Conservation (phyloP, 1,284 basidiomycete genomes). For the Apiotrichum akiyoshidainum region DNA sequence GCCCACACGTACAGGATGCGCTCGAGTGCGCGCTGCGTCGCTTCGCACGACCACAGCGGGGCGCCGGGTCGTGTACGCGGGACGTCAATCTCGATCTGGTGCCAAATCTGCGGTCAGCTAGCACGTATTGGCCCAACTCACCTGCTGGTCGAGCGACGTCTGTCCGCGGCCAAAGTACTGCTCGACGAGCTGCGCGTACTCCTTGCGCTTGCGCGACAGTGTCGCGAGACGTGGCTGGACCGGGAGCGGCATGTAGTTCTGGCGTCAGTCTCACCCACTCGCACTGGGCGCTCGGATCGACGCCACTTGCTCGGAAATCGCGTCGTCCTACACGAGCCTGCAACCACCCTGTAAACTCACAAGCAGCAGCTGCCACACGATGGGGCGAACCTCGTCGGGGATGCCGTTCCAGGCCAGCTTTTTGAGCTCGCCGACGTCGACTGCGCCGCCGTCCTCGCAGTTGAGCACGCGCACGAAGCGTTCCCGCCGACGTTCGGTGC, state of each 20-base stretch:
- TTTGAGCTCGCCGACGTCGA: conserved; percentile 60
- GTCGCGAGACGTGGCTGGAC: conserved; percentile 70
- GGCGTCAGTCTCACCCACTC: conserved; percentile 6
- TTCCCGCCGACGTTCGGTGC: conserved; percentile 47
- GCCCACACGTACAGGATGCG: conserved; percentile 96
- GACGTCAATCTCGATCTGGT: conserved; percentile 96
- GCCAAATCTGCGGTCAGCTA: conserved; percentile 70
- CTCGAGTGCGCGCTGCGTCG: conserved; percentile 86
- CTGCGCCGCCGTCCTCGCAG: conserved; percentile 19
- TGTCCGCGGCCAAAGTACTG: conserved; percentile 84
- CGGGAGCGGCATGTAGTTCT: conserved; percentile 91
- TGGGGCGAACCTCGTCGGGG: conserved; percentile 78
- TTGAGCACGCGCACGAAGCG: conserved; percentile 43
- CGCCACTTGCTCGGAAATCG: too few species aligned
- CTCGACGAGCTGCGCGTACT: conserved; percentile 85
- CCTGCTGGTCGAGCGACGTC: conserved; percentile 73
- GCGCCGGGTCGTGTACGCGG: conserved; percentile 90
- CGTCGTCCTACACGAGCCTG: too few species aligned
- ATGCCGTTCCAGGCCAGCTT: conserved; percentile 96
- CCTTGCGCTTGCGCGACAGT: conserved; percentile 81
- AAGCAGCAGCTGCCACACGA: conserved; percentile 91
- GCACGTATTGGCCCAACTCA: conserved; percentile 11
- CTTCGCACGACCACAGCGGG: conserved; percentile 77
- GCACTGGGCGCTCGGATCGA: too few species aligned
- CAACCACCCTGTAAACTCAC: conserved; percentile 55